Conservation (phyloP, 768 basidiomycete species). For the Hemileccinum impolitum region DNA sequence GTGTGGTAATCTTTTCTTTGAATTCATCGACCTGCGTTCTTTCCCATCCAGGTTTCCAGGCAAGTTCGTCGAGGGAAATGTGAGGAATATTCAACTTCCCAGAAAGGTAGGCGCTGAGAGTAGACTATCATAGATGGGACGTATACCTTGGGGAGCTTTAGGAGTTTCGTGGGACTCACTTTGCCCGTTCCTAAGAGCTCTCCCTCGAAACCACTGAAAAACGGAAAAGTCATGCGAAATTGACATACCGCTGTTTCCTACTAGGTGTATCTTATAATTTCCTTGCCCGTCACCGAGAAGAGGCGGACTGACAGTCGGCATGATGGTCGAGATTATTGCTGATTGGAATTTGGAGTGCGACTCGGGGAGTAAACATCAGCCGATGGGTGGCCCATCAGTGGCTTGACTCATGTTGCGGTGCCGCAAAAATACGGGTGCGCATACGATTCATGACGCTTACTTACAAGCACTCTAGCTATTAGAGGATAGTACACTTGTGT, state of each 20-base stretch:
- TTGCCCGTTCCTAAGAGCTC: conserved; percentile 36
- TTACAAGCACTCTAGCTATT: no score
- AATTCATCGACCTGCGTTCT: conserved; percentile 28
- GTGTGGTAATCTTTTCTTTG: conserved; percentile 9
- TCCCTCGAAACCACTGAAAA: not conserved
- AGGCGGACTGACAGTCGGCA: conserved; percentile 15
- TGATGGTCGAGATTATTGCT: conserved; percentile 1
- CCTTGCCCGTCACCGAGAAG: conserved; percentile 46
- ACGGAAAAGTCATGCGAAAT: not conserved
- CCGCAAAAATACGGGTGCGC: not conserved
- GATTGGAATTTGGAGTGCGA: not conserved
- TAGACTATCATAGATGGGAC: conserved; percentile 36
- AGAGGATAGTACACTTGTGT: not conserved
- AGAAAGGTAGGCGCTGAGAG: conserved; percentile 44
- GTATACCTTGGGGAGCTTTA: not conserved
- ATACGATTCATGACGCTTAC: no score
- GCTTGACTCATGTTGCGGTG: conserved; percentile 3
- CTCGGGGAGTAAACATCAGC: not conserved
- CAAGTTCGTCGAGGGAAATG: conserved; percentile 45
- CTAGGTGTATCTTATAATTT: conserved; percentile 42
- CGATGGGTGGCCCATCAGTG: not conserved
- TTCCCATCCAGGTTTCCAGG: conserved; percentile 51
- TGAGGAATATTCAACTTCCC: conserved; percentile 41
- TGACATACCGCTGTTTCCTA: conserved; percentile 52
- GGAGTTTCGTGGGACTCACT: conserved; percentile 21